phyloP scores from a whole-genome alignment of 2,329 filamentous ascomycete species.

The Zarea fungicola region DNA sequence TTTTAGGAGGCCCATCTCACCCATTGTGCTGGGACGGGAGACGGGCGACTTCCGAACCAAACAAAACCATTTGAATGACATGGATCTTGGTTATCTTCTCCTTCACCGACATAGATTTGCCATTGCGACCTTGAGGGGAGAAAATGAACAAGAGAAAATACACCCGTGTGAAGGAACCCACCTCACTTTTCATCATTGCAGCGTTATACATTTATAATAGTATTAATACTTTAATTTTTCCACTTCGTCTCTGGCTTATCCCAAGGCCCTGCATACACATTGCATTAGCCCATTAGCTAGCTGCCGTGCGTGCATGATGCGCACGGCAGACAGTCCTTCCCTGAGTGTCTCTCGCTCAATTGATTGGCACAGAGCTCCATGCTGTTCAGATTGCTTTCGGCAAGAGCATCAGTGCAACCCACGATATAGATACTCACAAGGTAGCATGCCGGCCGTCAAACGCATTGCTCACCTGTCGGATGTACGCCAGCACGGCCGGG shows the following conservation, averaged over 20 bases:
- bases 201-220: neutral
- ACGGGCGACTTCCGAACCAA: neutral
- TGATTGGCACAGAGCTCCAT: too few species aligned
- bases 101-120: too few species aligned
- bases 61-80: neutral
- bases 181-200: too few species aligned
- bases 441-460: too few species aligned
- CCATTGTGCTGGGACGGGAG: neutral
- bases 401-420: too few species aligned
- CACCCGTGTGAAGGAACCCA: too few species aligned
- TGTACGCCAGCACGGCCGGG: too few species aligned
- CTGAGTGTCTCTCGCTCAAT: neutral
- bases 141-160: neutral
- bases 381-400: too few species aligned
- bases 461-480: too few species aligned
- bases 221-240: conserved; percentile 1
- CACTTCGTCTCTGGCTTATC: neutral
- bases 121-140: too few species aligned
- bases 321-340: neutral
- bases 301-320: neutral
- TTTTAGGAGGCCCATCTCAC: neutral
- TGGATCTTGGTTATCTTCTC: too few species aligned
- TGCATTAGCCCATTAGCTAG: conserved; percentile 3
- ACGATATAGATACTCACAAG: too few species aligned
- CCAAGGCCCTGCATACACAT: neutral